Evolutionary conservation across 257 asterid genomes (phyloP), one percentile per base, ranked within the genome.

Genomic region (Mitragyna speciosa): DNA sequence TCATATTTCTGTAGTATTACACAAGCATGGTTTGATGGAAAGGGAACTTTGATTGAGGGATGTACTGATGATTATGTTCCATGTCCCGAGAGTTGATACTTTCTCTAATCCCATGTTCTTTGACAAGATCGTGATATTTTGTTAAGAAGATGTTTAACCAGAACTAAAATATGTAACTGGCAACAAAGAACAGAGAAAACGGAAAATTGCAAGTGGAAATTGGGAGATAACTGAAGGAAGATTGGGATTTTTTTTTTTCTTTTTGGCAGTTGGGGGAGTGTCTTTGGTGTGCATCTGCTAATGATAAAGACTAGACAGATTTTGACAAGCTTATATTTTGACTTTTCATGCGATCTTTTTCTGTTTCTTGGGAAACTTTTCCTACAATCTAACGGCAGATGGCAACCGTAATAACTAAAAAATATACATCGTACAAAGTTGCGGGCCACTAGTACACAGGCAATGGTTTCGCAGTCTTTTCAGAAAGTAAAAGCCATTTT

Each of bases 401-500:
- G 11, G 5, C 19, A 49, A 52, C 69, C 70, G 43, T 19, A 70
- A 54, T 39, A 78, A 61, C 33, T 3, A 28, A 45, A 56, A 45
- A 36, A 30, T 30, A 15, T 36, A 36, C 28, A 12, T 39, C 6
- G 28, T 9, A 41, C 8, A 68, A 68, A 68, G 49, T 17, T 36
- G 45, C 73, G 10, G 30, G 17, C 59, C 51, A 41, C 73, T 33
- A 39, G 51, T 36, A 68, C 6, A 51, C 39, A 36, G 39, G 39
- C 26, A 68, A 43, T 59, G 79, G 24, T 63, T 2, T n/a, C 22
- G 15, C 52, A 33, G 79, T 80, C 79, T 49, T 79, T 51, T 83
- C 15, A 68, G 36, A 58, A 79, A 79, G 77, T 36, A 68, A 52
- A 74, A 68, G 72, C 80, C 45, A 56, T 19, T 56, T 26, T 54